Percentiles rank a stretch among this genome's conserved stretches.
Evolutionary conservation across 306 rosid species (phyloP).

Genomic region (Astragalus membranaceus): DNA sequence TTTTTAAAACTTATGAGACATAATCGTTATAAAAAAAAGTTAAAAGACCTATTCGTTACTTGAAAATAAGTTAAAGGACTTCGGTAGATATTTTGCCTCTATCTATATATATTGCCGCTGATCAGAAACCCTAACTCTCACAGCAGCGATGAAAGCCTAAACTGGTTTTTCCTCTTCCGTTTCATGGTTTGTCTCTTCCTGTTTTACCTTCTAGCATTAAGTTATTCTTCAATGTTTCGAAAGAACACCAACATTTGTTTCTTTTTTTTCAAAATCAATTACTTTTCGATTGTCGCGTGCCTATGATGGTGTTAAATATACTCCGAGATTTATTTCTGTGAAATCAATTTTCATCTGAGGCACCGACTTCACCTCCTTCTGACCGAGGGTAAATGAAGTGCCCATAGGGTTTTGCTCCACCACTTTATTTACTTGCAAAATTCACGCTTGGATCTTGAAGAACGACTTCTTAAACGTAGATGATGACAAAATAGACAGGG

Average conservation of each 20-base stretch:
- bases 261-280: too few relatives aligned
- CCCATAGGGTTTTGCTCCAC: neutral
- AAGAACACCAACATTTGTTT: too few relatives aligned
- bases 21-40: too few relatives aligned
- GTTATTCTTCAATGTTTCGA: too few relatives aligned
- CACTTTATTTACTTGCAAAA: neutral
- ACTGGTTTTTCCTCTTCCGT: neutral
- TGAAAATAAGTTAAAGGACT: too few relatives aligned
- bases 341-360: slow-evolving; percentile 53
- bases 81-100: too few relatives aligned
- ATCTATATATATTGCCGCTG: neutral
- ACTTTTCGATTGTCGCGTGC: slow-evolving; percentile 1
- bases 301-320: slow-evolving; percentile 73
- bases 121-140: neutral
- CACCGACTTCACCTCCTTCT: neutral
- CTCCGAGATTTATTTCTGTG: slow-evolving; percentile 60
- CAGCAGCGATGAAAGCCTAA: neutral
- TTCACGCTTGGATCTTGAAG: neutral
- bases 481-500: slow-evolving; percentile 51
- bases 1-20: too few relatives aligned
- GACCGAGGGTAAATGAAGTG: too few relatives aligned
- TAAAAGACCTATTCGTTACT: too few relatives aligned
- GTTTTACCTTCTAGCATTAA: neutral
- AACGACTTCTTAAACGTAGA: neutral
- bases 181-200: neutral